Base-by-base conservation (phyloP, 2,329 filamentous ascomycete genomes). In the Ceratocystis harringtonii region DNA sequence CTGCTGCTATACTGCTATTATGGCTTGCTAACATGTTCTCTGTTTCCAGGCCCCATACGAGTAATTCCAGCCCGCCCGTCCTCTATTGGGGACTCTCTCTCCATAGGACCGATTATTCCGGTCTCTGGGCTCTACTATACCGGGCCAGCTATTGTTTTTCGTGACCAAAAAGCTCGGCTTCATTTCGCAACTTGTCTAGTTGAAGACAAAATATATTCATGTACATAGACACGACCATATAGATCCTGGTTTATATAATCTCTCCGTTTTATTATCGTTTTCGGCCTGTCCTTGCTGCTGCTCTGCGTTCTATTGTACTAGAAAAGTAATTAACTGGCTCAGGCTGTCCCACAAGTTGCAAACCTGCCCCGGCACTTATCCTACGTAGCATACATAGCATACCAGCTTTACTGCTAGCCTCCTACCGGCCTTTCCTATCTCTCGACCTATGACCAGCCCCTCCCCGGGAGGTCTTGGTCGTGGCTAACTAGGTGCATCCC, bases 171-270 rank as follows among this genome's bases (percentile, higher is more conserved):
- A 28, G 50, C 50, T 19, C 2, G 25, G 50, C 50, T 19, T 12
- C 50, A 10, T 48, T 48, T 48, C 5, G 17, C 44, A 19, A 19
- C 44, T 48, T 48, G 17, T 48, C 44, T 19, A 10, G 50, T 55
- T 55, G 50, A 25, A 25, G n/a, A 19, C 50, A 22, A 19, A 55
- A 63, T 50, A 63, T 32, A 30, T 62, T 48, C 43, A 30, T 36
- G 10, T 62, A 62, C 36, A 62, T 62, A 63, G 43, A 50, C 45
- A 63, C 28, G 61, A 12, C 41, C 8, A n/a, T 63, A 50, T 28
- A 36, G 30, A 63, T 50, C 25, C 43, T 22, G 10, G 15, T 36
- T 28, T 30, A 57, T 57, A 57, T 2, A 57, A n/a, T 15, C 22
- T 15, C 22, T 17, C 22, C 30, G 17, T 28, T n/a, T 15, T 57